phyloP scores from a whole-genome alignment of 768 basidiomycete genomes.

The Lactarius akahatsu region DNA sequence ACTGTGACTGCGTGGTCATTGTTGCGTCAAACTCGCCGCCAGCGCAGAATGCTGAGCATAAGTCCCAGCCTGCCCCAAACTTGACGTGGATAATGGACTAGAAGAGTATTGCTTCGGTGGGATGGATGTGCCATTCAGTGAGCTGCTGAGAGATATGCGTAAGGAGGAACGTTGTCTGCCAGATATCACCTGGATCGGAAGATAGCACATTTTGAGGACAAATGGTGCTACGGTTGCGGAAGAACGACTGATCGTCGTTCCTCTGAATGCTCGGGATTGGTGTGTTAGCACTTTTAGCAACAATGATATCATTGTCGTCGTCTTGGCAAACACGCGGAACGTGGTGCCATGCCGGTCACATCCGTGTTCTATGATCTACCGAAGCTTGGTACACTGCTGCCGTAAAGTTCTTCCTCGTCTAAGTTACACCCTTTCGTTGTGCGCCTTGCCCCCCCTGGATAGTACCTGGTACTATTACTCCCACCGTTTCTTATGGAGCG shows the following conservation, averaged over 20 bases:
- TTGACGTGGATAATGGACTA: slow-evolving; percentile 17
- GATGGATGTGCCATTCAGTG: slow-evolving; percentile 5
- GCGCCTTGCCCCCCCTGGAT: not conserved
- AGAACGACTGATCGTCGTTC: not conserved
- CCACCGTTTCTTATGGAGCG: too few relatives aligned
- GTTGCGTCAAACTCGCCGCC: slow-evolving; percentile 11
- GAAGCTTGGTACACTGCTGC: too few relatives aligned
- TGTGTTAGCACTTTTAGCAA: slow-evolving; percentile 11
- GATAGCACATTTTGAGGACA: slow-evolving; percentile 26
- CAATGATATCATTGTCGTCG: not conserved
- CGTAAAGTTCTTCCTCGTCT: too few relatives aligned
- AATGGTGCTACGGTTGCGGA: slow-evolving; percentile 27
- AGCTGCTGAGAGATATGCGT: slow-evolving; percentile 18
- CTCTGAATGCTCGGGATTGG: too few relatives aligned
- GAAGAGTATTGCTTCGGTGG: not conserved
- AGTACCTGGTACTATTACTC: not conserved
- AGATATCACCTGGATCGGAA: not conserved
- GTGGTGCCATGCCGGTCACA: slow-evolving; percentile 19
- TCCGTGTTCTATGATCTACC: not conserved
- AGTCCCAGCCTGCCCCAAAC: slow-evolving; percentile 8
- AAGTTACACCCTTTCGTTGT: not conserved
- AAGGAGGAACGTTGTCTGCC: slow-evolving; percentile 1
- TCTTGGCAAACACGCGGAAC: slow-evolving; percentile 8
- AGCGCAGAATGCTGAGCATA: slow-evolving; percentile 13
- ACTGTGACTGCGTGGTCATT: slow-evolving; percentile 13